Percentiles rank a stretch among this genome's conserved stretches.
Conservation (phyloP, 345 rosid species). For the Melaleuca alternifolia region DNA sequence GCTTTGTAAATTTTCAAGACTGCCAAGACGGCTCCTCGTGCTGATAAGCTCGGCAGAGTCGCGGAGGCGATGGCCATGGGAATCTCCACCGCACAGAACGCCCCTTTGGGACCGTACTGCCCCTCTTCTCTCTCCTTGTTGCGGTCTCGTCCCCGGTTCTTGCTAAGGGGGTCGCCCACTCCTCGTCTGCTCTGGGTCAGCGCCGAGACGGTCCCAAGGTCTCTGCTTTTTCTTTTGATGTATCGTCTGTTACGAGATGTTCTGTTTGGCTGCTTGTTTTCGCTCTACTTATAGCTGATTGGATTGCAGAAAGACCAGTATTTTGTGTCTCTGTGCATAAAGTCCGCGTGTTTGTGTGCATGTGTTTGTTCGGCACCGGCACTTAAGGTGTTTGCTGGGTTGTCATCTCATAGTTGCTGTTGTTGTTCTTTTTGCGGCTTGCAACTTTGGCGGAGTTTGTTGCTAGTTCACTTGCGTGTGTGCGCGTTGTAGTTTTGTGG, state of each 20-base stretch:
- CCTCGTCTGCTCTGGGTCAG: background rate
- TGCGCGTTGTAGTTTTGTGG: background rate
- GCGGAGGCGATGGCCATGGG: conserved; percentile 46
- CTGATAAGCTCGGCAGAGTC: conserved; percentile 46
- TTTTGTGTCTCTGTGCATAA: background rate
- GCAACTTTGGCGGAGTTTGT: background rate
- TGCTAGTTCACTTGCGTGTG: background rate
- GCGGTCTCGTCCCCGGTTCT: conserved; percentile 19
- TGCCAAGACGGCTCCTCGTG: conserved; percentile 31
- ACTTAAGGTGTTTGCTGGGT: background rate
- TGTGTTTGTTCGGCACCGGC: background rate
- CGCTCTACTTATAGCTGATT: background rate
- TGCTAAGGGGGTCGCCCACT: background rate
- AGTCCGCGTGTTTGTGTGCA: background rate
- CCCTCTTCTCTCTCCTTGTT: conserved; percentile 24
- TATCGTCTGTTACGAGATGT: background rate
- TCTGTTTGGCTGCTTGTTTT: background rate
- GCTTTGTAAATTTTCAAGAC: background rate
- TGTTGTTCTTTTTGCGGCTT: background rate
- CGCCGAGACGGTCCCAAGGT: background rate
- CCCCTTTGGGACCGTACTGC: conserved; percentile 27
- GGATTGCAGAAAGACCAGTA: background rate
- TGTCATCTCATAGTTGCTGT: background rate
- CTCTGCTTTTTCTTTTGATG: background rate
- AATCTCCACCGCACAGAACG: conserved; percentile 26